These are phyloP conservation scores for Starmerella bacillaris DNA, from an alignment of 805 yeast species.

Conservation along the genomic window DNA sequence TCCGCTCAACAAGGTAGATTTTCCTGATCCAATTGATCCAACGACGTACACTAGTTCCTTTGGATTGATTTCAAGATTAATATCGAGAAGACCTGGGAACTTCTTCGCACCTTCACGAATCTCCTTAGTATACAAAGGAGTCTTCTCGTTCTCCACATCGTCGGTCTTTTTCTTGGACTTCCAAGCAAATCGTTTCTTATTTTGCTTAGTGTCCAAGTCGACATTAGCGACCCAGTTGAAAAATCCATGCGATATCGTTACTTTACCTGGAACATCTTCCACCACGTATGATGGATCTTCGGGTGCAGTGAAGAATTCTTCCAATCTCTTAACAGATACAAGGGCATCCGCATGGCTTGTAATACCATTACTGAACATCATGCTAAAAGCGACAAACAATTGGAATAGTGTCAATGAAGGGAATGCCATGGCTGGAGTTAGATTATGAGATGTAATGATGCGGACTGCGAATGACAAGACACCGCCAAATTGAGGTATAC, in stretches of 20 bases:
- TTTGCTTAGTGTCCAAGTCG: constrained; percentile 10
- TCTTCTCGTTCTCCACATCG: constrained; percentile 6
- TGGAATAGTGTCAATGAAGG: constrained; percentile 57
- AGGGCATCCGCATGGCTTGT: constrained; percentile 26
- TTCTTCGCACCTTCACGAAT: constrained; percentile 16
- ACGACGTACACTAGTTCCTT: constrained; percentile 63
- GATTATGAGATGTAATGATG: constrained; percentile 27
- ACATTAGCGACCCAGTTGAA: constrained; percentile 42
- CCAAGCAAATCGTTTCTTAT: constrained; percentile 2
- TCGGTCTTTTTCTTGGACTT: constrained; percentile 5
- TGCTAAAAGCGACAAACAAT: constrained; percentile 47
- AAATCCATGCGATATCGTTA: constrained; percentile 34
- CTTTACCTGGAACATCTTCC: constrained; percentile 24
- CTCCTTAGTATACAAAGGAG: background rate
- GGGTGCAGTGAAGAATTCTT: constrained; percentile 21
- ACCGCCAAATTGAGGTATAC: constrained; percentile 55
- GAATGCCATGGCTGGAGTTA: constrained; percentile 46
- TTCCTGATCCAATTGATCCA: constrained; percentile 72
- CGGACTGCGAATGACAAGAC: constrained; percentile 37
- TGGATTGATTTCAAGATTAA: constrained; percentile 36
- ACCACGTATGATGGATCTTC: constrained; percentile 24
- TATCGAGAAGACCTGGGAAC: constrained; percentile 31
- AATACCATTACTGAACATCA: constrained; percentile 36
- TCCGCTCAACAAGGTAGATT: constrained; percentile 53
- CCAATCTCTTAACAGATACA: constrained; percentile 19